Percentiles rank a stretch among this genome's conserved stretches.
phyloP scores from a whole-genome alignment of 805 yeast genomes.

The Candida nonsorbophila region DNA sequence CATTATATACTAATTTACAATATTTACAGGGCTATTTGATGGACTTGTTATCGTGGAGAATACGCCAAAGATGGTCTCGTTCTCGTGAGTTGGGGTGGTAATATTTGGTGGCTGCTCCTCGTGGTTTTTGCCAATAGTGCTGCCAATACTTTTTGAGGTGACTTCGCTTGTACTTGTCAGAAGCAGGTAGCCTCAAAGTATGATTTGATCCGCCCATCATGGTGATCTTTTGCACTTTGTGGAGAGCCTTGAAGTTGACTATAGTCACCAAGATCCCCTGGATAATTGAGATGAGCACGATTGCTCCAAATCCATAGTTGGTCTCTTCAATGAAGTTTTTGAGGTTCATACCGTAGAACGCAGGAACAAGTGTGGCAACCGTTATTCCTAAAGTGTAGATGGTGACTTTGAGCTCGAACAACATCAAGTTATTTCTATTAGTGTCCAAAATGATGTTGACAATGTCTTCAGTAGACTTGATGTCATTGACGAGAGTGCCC shows the following conservation, averaged over 20 bases:
- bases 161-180: not conserved
- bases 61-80: constrained; percentile 36
- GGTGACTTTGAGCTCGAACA: constrained; percentile 76
- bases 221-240: constrained; percentile 61
- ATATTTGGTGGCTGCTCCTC: no score
- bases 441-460: constrained; percentile 89
- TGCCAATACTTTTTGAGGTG: not conserved
- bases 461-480: constrained; percentile 87
- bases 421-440: constrained; percentile 84
- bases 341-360: constrained; percentile 85
- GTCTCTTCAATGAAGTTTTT: constrained; percentile 75
- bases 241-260: constrained; percentile 51
- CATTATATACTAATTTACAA: constrained; percentile 3
- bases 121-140: not conserved
- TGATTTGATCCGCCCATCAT: constrained; percentile 38
- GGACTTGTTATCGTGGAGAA: constrained; percentile 34
- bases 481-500: constrained; percentile 75
- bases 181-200: no score
- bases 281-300: constrained; percentile 46
- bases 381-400: constrained; percentile 83
- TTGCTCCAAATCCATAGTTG: constrained; percentile 54
- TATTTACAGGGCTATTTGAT: not conserved
- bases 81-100: constrained; percentile 31
- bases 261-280: constrained; percentile 53
- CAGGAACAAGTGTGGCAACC: constrained; percentile 79